A percentile compares a stretch with the other conserved stretches of the same genome.
phyloP scores from a whole-genome alignment of 345 rosid species.

The Rhizophora mangle region DNA sequence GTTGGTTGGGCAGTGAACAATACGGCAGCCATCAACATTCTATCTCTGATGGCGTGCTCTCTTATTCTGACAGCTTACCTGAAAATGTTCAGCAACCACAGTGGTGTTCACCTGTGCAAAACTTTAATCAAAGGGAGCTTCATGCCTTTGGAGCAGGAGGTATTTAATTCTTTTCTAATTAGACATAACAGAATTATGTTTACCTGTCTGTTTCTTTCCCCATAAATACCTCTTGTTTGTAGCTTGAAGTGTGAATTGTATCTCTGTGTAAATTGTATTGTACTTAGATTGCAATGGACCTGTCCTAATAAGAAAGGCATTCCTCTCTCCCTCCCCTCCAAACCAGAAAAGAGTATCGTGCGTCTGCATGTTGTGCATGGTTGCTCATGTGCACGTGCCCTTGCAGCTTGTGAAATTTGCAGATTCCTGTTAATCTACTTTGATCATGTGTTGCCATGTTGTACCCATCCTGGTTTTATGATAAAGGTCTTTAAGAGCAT shows the following conservation, averaged over 20 bases:
- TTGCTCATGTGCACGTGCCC: too few relatives aligned
- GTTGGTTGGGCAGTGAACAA: slow-evolving; percentile 45
- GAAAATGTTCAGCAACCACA: slow-evolving; percentile 51
- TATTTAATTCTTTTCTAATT: slow-evolving; percentile 13
- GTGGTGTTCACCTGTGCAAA: slow-evolving; percentile 54
- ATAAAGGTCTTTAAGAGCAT: background rate
- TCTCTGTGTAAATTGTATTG: too few relatives aligned
- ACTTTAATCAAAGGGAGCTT: slow-evolving; percentile 41
- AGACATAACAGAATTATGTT: slow-evolving; percentile 20
- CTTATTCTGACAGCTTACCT: slow-evolving; percentile 52
- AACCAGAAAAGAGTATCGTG: too few relatives aligned
- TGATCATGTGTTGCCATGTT: too few relatives aligned
- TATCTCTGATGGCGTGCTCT: slow-evolving; percentile 60
- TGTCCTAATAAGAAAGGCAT: too few relatives aligned
- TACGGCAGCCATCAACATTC: slow-evolving; percentile 57
- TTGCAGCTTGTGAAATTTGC: too few relatives aligned
- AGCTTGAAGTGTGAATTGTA: background rate
- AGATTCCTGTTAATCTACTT: too few relatives aligned
- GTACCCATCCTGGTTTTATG: background rate
- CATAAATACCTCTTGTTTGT: background rate
- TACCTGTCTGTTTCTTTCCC: background rate
- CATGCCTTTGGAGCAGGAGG: slow-evolving; percentile 44
- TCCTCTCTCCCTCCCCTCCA: too few relatives aligned
- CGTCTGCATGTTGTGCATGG: too few relatives aligned
- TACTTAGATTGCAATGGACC: too few relatives aligned